Conservation (phyloP, 768 basidiomycete genomes). For the Mycena pura region DNA sequence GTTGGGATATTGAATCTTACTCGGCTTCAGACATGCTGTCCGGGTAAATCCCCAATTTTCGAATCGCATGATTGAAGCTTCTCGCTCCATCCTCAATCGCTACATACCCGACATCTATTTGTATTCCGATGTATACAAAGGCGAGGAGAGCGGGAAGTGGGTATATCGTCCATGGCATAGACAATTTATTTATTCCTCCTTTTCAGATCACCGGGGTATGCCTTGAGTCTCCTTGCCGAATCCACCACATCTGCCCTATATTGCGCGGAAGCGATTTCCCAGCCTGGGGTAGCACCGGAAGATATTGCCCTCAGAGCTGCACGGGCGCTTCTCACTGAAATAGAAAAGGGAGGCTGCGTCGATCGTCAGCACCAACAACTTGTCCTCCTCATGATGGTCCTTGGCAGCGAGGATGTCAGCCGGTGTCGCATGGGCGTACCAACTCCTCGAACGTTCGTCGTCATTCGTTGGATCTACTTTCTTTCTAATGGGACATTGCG, state of each 20-base stretch:
- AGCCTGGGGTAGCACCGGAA: constrained; percentile 87
- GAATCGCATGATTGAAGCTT: constrained; percentile 95
- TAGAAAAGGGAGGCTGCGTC: constrained; percentile 85
- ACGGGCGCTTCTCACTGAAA: constrained; percentile 77
- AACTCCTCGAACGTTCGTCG: constrained; percentile 78
- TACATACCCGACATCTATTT: constrained; percentile 98
- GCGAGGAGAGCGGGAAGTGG: constrained; percentile 95
- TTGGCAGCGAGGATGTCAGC: constrained; percentile 98
- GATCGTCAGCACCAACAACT: constrained; percentile 89
- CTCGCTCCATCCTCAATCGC: constrained; percentile 90
- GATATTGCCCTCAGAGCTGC: constrained; percentile 88
- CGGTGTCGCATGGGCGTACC: constrained; percentile 87
- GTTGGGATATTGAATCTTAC: constrained; percentile 5
- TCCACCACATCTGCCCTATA: constrained; percentile 91
- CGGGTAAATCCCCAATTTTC: constrained; percentile 97
- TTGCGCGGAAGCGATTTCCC: constrained; percentile 85
- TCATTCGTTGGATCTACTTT: constrained; percentile 1
- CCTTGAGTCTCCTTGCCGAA: constrained; percentile 87
- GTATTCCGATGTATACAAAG: constrained; percentile 98
- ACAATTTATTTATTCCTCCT: neutral
- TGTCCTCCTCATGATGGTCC: constrained; percentile 87
- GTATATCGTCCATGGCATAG: constrained; percentile 36
- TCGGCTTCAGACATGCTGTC: constrained; percentile 79
- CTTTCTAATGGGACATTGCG: constrained; percentile 13
- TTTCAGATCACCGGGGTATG: constrained; percentile 94